Percentiles rank a stretch among this genome's conserved stretches.
These are phyloP conservation scores for Lablab purpureus DNA, from an alignment of 306 rosid species.

Conservation along the genomic window DNA sequence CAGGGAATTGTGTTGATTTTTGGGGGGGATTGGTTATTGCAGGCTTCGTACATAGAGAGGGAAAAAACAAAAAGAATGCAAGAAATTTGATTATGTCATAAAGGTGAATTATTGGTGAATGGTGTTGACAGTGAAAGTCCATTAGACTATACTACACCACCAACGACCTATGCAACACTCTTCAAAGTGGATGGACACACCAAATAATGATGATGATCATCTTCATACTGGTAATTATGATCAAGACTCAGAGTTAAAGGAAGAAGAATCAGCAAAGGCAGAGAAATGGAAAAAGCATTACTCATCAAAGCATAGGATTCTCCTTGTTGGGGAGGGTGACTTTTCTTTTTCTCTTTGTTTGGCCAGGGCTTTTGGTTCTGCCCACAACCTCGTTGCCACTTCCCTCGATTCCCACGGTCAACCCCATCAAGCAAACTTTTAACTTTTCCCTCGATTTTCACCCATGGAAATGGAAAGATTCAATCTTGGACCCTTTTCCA, in stretches of 20 bases:
- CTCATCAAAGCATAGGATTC: slow-evolving; percentile 71
- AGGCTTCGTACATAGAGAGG: too few species aligned
- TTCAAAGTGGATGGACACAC: too few species aligned
- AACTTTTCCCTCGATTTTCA: neutral
- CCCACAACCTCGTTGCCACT: slow-evolving; percentile 75
- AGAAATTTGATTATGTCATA: too few species aligned
- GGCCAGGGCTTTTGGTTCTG: slow-evolving; percentile 70
- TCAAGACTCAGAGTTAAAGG: slow-evolving; percentile 36
- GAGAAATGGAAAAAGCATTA: slow-evolving; percentile 78
- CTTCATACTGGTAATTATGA: neutral
- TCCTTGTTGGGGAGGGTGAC: slow-evolving; percentile 88
- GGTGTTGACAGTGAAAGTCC: too few species aligned
- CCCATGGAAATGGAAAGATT: neutral
- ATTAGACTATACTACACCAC: too few species aligned
- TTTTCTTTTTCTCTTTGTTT: slow-evolving; percentile 74
- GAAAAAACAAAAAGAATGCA: too few species aligned
- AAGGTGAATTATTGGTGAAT: too few species aligned
- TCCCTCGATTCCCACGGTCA: slow-evolving; percentile 76
- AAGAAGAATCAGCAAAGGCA: slow-evolving; percentile 25
- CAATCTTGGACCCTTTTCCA: slow-evolving; percentile 30
- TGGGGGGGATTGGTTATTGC: too few species aligned
- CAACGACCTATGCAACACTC: too few species aligned
- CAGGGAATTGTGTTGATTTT: too few species aligned
- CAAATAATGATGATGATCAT: neutral
- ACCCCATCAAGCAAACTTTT: neutral